Conservation (phyloP, 768 basidiomycete species). For the Trametes cinnabarina region DNA sequence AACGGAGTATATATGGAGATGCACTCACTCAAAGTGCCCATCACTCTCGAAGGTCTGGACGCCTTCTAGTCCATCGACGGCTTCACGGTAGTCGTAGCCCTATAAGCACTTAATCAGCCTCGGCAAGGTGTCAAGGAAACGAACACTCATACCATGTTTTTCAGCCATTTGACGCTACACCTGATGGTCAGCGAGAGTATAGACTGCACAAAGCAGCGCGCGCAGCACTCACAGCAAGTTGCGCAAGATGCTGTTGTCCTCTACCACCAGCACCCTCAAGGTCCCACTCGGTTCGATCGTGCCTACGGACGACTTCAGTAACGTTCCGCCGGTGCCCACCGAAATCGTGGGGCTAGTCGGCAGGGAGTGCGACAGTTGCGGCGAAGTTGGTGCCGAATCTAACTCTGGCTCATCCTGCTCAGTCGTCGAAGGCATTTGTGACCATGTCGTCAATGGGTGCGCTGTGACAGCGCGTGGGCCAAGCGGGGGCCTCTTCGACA, state of each 20-base stretch:
- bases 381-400: slow-evolving; percentile 18
- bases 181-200: slow-evolving; percentile 8
- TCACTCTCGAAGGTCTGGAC: slow-evolving; percentile 70
- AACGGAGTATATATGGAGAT: background rate
- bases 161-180: slow-evolving; percentile 61
- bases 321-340: slow-evolving; percentile 59
- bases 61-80: slow-evolving; percentile 82
- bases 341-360: slow-evolving; percentile 45
- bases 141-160: slow-evolving; percentile 42
- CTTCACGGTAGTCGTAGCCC: slow-evolving; percentile 76
- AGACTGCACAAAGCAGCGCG: background rate
- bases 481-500: slow-evolving; percentile 48
- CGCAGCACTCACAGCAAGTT: slow-evolving; percentile 65
- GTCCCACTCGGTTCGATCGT: slow-evolving; percentile 44
- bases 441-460: slow-evolving; percentile 41
- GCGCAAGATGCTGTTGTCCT: slow-evolving; percentile 87
- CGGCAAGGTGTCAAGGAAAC: background rate
- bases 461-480: slow-evolving; percentile 52
- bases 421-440: slow-evolving; percentile 31
- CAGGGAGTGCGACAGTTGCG: slow-evolving; percentile 19
- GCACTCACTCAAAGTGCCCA: slow-evolving; percentile 82
- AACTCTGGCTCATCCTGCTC: slow-evolving; percentile 34
- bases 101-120: slow-evolving; percentile 22
- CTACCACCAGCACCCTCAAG: slow-evolving; percentile 77
- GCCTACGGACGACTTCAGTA: slow-evolving; percentile 66